phyloP scores from a whole-genome alignment of 2,329 filamentous ascomycete species.

The Cercospora berteroae region DNA sequence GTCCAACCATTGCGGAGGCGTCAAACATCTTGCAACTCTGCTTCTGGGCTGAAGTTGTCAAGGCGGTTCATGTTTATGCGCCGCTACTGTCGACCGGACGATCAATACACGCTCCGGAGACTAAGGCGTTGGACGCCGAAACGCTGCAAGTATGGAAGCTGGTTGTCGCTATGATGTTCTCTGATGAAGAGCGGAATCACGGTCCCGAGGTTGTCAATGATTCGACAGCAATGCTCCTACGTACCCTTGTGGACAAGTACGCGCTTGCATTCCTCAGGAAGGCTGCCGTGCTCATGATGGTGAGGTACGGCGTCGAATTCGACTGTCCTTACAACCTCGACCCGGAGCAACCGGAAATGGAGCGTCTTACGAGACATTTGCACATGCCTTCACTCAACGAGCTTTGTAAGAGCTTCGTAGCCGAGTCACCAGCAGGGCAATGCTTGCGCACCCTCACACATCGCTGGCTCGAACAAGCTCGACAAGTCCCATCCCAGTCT shows the following conservation, averaged over 20 bases:
- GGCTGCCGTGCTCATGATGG: slow-evolving; percentile 75
- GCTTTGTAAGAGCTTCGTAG: slow-evolving; percentile 62
- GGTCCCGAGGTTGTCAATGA: slow-evolving; percentile 2
- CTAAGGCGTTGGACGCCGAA: neutral
- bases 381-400: slow-evolving; percentile 75
- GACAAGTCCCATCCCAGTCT: slow-evolving; percentile 28
- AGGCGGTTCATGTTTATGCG: slow-evolving; percentile 64
- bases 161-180: slow-evolving; percentile 8
- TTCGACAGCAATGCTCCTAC: slow-evolving; percentile 19
- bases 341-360: slow-evolving; percentile 58
- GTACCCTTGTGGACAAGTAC: slow-evolving; percentile 66
- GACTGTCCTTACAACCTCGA: slow-evolving; percentile 55
- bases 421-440: slow-evolving; percentile 39
- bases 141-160: slow-evolving; percentile 2
- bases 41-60: slow-evolving; percentile 87
- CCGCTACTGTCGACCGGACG: slow-evolving; percentile 7
- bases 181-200: neutral
- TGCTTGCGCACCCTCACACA: slow-evolving; percentile 52
- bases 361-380: slow-evolving; percentile 73
- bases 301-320: slow-evolving; percentile 86
- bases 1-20: slow-evolving; percentile 33
- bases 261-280: slow-evolving; percentile 90
- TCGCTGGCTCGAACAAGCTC: slow-evolving; percentile 70
- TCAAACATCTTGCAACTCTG: slow-evolving; percentile 73
- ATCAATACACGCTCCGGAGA: neutral